Evolutionary conservation across 2,329 filamentous ascomycete genomes (phyloP).

Genomic region (Cordyceps fumosorosea): DNA sequence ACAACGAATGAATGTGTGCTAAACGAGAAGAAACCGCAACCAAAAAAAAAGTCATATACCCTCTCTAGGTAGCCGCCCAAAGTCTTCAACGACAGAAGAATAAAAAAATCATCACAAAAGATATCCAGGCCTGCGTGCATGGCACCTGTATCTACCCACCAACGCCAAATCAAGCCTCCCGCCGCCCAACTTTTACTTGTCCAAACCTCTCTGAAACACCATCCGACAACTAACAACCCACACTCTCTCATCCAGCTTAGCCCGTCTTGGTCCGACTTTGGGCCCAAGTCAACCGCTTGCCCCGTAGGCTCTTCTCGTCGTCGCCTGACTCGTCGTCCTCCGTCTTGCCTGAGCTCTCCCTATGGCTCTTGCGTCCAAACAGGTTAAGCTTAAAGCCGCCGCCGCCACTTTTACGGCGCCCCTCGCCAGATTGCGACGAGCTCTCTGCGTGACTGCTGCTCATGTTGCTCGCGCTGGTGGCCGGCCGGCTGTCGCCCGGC

Average conservation of each 20-base stretch:
- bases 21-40: background rate
- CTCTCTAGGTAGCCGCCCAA: background rate
- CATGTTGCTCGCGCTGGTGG: constrained; percentile 26
- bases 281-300: constrained; percentile 17
- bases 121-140: constrained; percentile 3
- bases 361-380: constrained; percentile 25
- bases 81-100: background rate
- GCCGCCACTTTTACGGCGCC: constrained; percentile 23
- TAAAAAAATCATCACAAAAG: background rate
- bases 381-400: constrained; percentile 28
- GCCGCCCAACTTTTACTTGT: background rate
- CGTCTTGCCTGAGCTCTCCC: constrained; percentile 18
- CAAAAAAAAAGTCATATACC: background rate
- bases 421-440: constrained; percentile 13
- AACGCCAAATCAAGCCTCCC: background rate
- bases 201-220: background rate
- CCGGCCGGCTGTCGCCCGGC: constrained; percentile 19
- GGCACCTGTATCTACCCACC: background rate
- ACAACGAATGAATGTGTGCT: constrained; percentile 3
- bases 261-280: constrained; percentile 18
- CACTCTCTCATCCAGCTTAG: constrained; percentile 3
- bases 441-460: constrained; percentile 18
- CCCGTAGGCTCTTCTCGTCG: constrained; percentile 14
- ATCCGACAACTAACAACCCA: background rate
- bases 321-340: constrained; percentile 21